Percentiles rank a stretch among this genome's conserved stretches.
Conservation (phyloP, 2,329 filamentous ascomycete species). For the Hypoxylon sp. region DNA sequence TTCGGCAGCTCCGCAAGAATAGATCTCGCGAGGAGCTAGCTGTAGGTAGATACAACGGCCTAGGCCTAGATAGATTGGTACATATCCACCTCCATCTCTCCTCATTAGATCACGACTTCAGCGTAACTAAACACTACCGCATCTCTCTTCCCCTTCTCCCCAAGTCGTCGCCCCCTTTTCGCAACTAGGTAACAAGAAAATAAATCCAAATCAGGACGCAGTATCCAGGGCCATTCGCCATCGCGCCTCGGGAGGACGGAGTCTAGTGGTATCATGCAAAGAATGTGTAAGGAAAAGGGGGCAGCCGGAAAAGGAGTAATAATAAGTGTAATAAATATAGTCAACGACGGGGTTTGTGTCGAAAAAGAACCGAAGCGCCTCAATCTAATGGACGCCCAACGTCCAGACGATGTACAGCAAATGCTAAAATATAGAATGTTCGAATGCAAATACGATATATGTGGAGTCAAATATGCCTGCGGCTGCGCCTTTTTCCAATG, state of each 20-base stretch:
- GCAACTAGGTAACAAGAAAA: conserved; percentile 17
- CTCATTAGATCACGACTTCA: conserved; percentile 35
- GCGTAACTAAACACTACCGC: conserved; percentile 9
- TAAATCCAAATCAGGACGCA: conserved; percentile 25
- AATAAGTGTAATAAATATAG: conserved; percentile 22
- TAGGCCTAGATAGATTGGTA: conserved; percentile 36
- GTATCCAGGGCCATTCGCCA: conserved; percentile 25
- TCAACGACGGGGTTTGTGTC: conserved; percentile 19
- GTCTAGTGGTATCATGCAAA: conserved; percentile 48
- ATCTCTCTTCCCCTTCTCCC: neutral
- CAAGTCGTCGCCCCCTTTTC: conserved; percentile 7
- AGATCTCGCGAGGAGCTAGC: conserved; percentile 21
- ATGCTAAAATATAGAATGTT: conserved; percentile 34
- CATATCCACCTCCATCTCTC: conserved; percentile 14
- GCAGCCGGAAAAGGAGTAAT: conserved; percentile 30
- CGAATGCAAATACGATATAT: conserved; percentile 37
- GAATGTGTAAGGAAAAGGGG: conserved; percentile 33
- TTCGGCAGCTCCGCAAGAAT: conserved; percentile 4
- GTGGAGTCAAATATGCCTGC: conserved; percentile 39
- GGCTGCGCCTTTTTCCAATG: conserved; percentile 49
- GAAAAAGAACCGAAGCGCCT: conserved; percentile 29
- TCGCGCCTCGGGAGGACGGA: conserved; percentile 14
- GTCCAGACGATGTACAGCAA: conserved; percentile 41
- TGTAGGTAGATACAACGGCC: conserved; percentile 38
- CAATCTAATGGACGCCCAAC: conserved; percentile 29